These are phyloP conservation scores for Arabidopsis suecica DNA, from an alignment of 345 rosid genomes.

Conservation along the genomic window DNA sequence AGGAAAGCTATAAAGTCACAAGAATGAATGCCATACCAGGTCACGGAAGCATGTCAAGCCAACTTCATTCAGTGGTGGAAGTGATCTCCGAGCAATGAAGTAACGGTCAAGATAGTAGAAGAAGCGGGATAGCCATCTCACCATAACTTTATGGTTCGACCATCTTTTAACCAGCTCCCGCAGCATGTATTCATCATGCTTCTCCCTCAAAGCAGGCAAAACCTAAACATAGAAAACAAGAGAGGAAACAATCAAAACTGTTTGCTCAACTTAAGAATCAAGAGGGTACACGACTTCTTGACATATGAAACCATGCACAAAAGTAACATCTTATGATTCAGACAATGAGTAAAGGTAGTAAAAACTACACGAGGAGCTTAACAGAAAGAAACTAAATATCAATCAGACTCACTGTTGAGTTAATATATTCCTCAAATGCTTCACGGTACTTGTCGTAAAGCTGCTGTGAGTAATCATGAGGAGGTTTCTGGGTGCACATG, in stretches of 20 bases:
- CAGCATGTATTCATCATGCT: conserved; percentile 85
- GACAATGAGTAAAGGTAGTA: not conserved
- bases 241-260: not conserved
- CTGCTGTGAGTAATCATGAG: conserved; percentile 84
- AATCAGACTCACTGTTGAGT: conserved; percentile 58
- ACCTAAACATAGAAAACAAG: conserved; percentile 52
- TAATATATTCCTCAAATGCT: conserved; percentile 71
- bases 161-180: conserved; percentile 85
- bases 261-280: not conserved
- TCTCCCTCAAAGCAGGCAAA: conserved; percentile 68
- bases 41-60: conserved; percentile 86
- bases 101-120: conserved; percentile 89
- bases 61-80: conserved; percentile 79
- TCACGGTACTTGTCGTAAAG: conserved; percentile 81
- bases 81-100: conserved; percentile 75
- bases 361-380: not conserved
- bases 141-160: conserved; percentile 90
- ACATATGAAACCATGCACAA: not conserved
- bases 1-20: not conserved
- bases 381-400: not conserved
- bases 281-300: not conserved
- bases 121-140: conserved; percentile 85
- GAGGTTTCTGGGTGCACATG: conserved; percentile 92
- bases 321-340: not conserved
- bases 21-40: conserved; percentile 54